These are phyloP conservation scores for Plantago lanceolata DNA, from an alignment of 305 asterid genomes.

Conservation along the genomic window DNA sequence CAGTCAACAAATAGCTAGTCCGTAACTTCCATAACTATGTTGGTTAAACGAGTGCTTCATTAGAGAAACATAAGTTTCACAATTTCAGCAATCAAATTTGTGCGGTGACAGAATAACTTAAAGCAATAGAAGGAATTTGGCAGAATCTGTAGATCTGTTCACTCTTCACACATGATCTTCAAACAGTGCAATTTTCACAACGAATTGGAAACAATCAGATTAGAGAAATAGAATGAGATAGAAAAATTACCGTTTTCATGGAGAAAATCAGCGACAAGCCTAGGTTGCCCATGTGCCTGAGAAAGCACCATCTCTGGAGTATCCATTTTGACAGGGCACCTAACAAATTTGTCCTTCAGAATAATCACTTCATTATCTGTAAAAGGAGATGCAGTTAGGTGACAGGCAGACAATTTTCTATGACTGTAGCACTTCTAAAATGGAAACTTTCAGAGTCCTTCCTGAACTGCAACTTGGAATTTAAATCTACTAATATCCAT, in stretches of 20 bases:
- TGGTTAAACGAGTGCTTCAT: neutral
- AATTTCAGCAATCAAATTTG: slow-evolving; percentile 13
- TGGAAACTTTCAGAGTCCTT: neutral
- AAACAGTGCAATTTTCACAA: slow-evolving; percentile 10
- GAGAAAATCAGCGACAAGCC: slow-evolving; percentile 72
- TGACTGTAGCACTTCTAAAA: neutral
- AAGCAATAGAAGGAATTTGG: slow-evolving; percentile 7
- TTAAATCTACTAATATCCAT: slow-evolving; percentile 17
- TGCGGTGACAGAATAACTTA: slow-evolving; percentile 10
- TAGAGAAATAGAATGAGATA: slow-evolving; percentile 18
- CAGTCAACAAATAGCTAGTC: neutral
- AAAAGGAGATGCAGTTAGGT: slow-evolving; percentile 18
- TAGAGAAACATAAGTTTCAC: slow-evolving; percentile 11
- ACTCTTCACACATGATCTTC: slow-evolving; percentile 18
- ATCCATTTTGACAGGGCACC: slow-evolving; percentile 84
- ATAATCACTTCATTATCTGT: slow-evolving; percentile 42
- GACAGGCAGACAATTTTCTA: slow-evolving; percentile 6
- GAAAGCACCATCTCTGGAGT: slow-evolving; percentile 80
- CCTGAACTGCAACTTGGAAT: slow-evolving; percentile 4
- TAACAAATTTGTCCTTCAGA: slow-evolving; percentile 61
- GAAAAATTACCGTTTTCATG: slow-evolving; percentile 79
- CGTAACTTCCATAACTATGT: neutral
- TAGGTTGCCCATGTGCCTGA: slow-evolving; percentile 91
- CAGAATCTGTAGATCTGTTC: slow-evolving; percentile 21
- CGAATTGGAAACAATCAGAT: slow-evolving; percentile 15